Percentiles rank a stretch among this genome's conserved stretches.
Evolutionary conservation across 2,329 filamentous ascomycete genomes (phyloP).

Genomic region (Hypoxylon sp.): DNA sequence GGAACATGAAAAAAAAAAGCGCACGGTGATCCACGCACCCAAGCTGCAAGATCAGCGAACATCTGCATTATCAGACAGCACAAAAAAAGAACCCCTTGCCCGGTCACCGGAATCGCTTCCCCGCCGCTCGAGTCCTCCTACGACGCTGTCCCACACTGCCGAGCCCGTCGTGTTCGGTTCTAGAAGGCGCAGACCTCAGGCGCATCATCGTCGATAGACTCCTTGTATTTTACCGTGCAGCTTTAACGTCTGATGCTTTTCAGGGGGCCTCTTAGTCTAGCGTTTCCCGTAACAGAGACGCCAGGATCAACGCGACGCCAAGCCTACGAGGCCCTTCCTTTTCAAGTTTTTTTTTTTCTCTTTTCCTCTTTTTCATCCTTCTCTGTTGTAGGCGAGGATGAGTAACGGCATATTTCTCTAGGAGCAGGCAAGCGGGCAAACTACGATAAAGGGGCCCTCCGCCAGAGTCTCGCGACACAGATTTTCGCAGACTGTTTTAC

Average conservation of each 20-base stretch:
- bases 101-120: slow-evolving; percentile 28
- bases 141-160: background rate
- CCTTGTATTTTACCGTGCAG: background rate
- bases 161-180: background rate
- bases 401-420: too few relatives aligned
- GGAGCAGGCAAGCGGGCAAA: too few relatives aligned
- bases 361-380: background rate
- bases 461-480: too few relatives aligned
- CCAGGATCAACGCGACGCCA: background rate
- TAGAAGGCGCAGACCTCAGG: background rate
- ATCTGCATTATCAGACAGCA: too few relatives aligned
- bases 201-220: background rate
- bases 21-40: background rate
- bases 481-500: background rate
- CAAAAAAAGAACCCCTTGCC: slow-evolving; percentile 15
- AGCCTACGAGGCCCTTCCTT: background rate
- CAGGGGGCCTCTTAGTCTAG: background rate
- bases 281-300: background rate
- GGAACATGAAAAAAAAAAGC: too few relatives aligned
- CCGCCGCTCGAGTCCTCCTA: slow-evolving; percentile 14
- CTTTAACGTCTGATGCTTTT: background rate
- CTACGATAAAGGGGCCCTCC: too few relatives aligned
- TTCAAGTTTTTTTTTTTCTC: background rate
- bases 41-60: slow-evolving; percentile 16
- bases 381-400: background rate